Conservation (phyloP, 495 filamentous ascomycete species). For the Pseudomonodictys pantanalensis region DNA sequence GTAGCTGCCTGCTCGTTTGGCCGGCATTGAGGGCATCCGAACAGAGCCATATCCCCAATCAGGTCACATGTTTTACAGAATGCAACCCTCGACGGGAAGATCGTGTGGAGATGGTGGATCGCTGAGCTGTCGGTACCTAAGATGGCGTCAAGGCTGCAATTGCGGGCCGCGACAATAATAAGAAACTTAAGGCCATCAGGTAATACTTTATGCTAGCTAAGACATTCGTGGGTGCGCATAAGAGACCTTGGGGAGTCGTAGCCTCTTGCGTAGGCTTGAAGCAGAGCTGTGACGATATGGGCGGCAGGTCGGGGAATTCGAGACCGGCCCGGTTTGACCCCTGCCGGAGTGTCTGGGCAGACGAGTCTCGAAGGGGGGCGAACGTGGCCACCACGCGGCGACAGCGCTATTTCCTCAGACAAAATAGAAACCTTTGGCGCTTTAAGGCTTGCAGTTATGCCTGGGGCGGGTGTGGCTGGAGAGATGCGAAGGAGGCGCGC, state of each 20-base stretch:
- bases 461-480: neutral
- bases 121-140: neutral
- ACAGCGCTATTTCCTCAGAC: neutral
- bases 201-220: slow-evolving; percentile 7
- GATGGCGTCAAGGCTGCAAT: neutral
- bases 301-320: neutral
- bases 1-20: too few species aligned
- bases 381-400: too few species aligned
- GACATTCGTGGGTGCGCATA: slow-evolving; percentile 9
- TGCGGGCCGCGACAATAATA: neutral
- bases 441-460: neutral
- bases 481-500: neutral
- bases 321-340: slow-evolving; percentile 17
- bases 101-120: too few species aligned
- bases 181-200: neutral
- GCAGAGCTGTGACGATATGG: slow-evolving; percentile 17
- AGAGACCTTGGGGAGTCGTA: slow-evolving; percentile 3
- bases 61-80: slow-evolving; percentile 3
- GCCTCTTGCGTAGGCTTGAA: slow-evolving; percentile 12
- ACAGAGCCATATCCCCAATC: neutral
- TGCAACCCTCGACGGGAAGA: slow-evolving; percentile 11
- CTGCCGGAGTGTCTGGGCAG: neutral
- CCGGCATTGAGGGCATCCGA: slow-evolving; percentile 2
- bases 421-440: neutral
- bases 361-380: neutral